phyloP scores from a whole-genome alignment of 805 yeast genomes.

The Nakazawaea wickerhamii region DNA sequence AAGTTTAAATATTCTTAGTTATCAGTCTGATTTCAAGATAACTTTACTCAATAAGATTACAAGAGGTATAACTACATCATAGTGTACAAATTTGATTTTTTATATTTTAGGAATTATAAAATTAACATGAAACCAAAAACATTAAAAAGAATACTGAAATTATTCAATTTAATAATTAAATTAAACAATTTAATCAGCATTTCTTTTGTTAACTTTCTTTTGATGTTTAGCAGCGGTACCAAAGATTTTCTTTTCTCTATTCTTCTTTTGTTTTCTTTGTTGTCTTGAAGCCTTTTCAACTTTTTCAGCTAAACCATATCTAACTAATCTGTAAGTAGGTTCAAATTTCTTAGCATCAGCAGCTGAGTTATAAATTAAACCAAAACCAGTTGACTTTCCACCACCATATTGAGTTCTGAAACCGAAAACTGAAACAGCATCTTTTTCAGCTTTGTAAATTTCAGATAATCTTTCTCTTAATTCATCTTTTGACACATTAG shows the following conservation, averaged over 20 bases:
- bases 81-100: slow-evolving; percentile 4
- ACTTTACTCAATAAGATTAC: background rate
- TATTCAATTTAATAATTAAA: slow-evolving; percentile 1
- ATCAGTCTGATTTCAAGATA: too few relatives aligned
- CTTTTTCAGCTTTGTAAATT: slow-evolving; percentile 62
- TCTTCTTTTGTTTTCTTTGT: slow-evolving; percentile 99
- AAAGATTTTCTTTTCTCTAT: slow-evolving; percentile 98
- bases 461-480: slow-evolving; percentile 72
- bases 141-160: background rate
- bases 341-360: slow-evolving; percentile 98
- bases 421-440: slow-evolving; percentile 88
- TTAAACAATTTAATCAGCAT: slow-evolving; percentile 57
- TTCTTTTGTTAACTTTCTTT: slow-evolving; percentile 87
- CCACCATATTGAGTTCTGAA: slow-evolving; percentile 99
- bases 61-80: background rate
- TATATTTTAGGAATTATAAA: slow-evolving; percentile 9
- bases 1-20: too few relatives aligned
- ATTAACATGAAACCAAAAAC: slow-evolving; percentile 9
- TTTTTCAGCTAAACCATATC: slow-evolving; percentile 96
- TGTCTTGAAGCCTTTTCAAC: slow-evolving; percentile 98
- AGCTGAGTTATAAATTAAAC: slow-evolving; percentile 95
- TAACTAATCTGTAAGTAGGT: slow-evolving; percentile 98
- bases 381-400: slow-evolving; percentile 99
- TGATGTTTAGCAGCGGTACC: slow-evolving; percentile 97
- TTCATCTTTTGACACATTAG: slow-evolving; percentile 99